Conservation (phyloP, 2,329 filamentous ascomycete species). For the Fusarium chlamydosporum region DNA sequence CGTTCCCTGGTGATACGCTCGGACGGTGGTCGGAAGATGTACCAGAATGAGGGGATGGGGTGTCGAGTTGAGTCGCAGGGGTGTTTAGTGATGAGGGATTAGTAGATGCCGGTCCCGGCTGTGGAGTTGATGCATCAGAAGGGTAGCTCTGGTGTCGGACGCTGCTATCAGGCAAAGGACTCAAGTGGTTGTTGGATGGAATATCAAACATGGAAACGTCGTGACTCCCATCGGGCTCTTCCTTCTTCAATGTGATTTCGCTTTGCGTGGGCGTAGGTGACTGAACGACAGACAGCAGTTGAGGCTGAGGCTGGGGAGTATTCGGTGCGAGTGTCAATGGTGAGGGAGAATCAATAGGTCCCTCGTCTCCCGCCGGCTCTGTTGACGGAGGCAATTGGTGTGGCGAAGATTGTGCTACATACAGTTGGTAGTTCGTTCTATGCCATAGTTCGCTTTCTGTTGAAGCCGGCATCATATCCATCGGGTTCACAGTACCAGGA, state of each 20-base stretch:
- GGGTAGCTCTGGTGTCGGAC: slow-evolving; percentile 54
- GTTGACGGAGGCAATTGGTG: slow-evolving; percentile 32
- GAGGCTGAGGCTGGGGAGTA: slow-evolving; percentile 37
- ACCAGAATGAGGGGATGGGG: slow-evolving; percentile 58
- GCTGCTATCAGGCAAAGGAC: slow-evolving; percentile 44
- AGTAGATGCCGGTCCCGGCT: slow-evolving; percentile 57
- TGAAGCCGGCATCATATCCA: slow-evolving; percentile 66
- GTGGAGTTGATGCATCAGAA: slow-evolving; percentile 61
- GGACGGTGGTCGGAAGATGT: slow-evolving; percentile 55
- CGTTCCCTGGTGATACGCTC: slow-evolving; percentile 56
- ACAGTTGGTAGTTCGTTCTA: slow-evolving; percentile 56
- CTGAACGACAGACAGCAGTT: slow-evolving; percentile 48
- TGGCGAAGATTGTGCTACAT: slow-evolving; percentile 49
- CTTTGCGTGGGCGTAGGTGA: slow-evolving; percentile 49
- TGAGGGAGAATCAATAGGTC: slow-evolving; percentile 47
- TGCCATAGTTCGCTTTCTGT: slow-evolving; percentile 58
- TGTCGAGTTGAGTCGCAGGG: slow-evolving; percentile 63
- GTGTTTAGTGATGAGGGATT: slow-evolving; percentile 61
- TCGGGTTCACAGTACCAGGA: slow-evolving; percentile 66
- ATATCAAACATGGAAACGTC: slow-evolving; percentile 49
- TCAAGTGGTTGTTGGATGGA: slow-evolving; percentile 48
- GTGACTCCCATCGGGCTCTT: slow-evolving; percentile 41
- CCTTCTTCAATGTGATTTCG: slow-evolving; percentile 37
- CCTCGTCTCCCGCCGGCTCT: slow-evolving; percentile 32
- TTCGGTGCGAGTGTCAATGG: slow-evolving; percentile 47